Evolutionary conservation across 768 basidiomycete species (phyloP), one percentile per base, ranked within the genome.

Genomic region (Russula sp.): DNA sequence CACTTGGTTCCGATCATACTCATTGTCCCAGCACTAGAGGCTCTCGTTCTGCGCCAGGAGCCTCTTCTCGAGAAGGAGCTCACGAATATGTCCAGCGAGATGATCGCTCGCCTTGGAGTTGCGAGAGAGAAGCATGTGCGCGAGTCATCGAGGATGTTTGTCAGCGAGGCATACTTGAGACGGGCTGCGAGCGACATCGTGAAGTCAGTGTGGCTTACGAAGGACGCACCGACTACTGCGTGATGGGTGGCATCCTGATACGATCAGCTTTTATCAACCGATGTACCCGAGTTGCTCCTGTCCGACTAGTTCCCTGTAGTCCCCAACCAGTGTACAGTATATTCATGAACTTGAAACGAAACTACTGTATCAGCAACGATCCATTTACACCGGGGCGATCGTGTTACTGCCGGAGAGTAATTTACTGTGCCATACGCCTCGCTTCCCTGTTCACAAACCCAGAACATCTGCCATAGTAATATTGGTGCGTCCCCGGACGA

Each of bases 111-210:
- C 11, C 27, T 59, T 4, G 49, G 18, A 3, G 14, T 20, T 2
- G 58, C 49, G 49, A 59, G 49, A 31, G 49, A 59, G 49, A 59
- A n/a, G 13, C 51, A 51, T 51, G 31, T 32, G 13, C 58, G 40
- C 11, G n/a, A 51, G 58, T 32, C 39, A 20, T 51, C 40, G 31
- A 42, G n/a, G 49, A 13, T 32, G 31, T 18, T 34, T 16, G n/a
- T 11, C 31, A 13, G 10, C 1, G 49, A 59, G 37, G 3, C 1
- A 16, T 14, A 7, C 18, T 22, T 51, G 31, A 51, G 34, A 32
- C 39, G 18, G 51, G 48, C 31, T n/a, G 57, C 48, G 3, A 50
- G 18, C 10, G 18, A 34, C n/a, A 51, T 51, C 31, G 58, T 59
- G 39, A 51, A 42, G 31, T 42, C 39, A 10, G n/a, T 42, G 31